Evolutionary conservation across 352 stramenopile species (phyloP), one percentile per base, ranked within the genome.

Genomic region (Globisporangium cystogenes): DNA sequence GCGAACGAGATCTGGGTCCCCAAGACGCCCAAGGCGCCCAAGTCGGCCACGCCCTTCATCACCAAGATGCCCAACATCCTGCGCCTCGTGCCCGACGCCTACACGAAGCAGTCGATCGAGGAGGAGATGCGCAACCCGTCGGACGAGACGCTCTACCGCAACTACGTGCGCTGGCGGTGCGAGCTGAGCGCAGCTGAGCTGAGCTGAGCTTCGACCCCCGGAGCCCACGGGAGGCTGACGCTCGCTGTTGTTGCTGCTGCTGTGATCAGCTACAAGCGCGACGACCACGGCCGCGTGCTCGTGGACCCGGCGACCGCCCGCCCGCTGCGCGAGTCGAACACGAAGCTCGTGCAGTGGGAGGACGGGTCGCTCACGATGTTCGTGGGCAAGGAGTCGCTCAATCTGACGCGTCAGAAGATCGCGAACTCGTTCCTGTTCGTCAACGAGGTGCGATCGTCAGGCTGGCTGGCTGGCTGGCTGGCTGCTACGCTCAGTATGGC

Each of bases 31-130:
- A 88, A 83, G 39, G 76, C 76, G 10, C 46, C 72, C 45, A 86
- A 83, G 62, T 67, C 64, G 4, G 66, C 79, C 52, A 74, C 74
- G 48, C 68, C 77, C 52, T 92, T 84, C 48, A 80, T 91, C 55
- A 80, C 65, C 41, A 89, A 91, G 65, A 91, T 91, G 74, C 83
- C 83, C 48, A 94, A 94, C 55, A 91, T 94, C 55, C 54, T 94
- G 36, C 78, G 83, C 1, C 76, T 94, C 21, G 72, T 94, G 48
- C 81, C 76, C 0, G 76, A 90, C 39, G 69, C 76, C 5, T 94
- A 90, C 59, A 92, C 83, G 14, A 78, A 80, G 59, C 70, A 87
- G 27, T 57, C 71, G 20, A 94, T 94, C 36, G 53, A 71, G 40
- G 75, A 87, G 4, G 83, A 94, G 59, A 94, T 90, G 79, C 65